Percentiles rank a stretch among this genome's conserved stretches.
Evolutionary conservation across 2,329 filamentous ascomycete species (phyloP).

Genomic region (Thielaviopsis punctulata): DNA sequence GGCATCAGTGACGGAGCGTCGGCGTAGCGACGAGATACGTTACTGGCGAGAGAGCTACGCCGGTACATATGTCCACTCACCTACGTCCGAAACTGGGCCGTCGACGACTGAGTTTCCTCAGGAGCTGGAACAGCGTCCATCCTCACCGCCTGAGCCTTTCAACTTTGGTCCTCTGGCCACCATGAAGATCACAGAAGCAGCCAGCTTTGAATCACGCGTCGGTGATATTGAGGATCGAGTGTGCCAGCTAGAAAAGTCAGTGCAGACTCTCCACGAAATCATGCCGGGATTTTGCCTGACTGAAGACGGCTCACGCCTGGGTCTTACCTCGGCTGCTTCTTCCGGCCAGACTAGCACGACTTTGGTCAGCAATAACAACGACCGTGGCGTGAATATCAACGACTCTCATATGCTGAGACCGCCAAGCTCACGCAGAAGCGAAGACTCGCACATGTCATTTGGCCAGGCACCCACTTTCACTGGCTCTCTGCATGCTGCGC

Average conservation of each 20-base stretch:
- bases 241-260: constrained; percentile 33
- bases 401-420: constrained; percentile 1
- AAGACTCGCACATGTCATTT: constrained; percentile 26
- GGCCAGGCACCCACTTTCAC: constrained; percentile 29
- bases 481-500: constrained; percentile 24
- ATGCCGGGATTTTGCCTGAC: constrained; percentile 24
- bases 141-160: constrained; percentile 32
- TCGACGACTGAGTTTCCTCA: constrained; percentile 19
- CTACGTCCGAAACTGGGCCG: constrained; percentile 23
- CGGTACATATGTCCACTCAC: constrained; percentile 29
- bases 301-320: background rate
- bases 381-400: background rate
- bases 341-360: background rate
- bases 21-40: constrained; percentile 45
- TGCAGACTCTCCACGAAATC: constrained; percentile 31
- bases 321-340: background rate
- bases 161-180: constrained; percentile 32
- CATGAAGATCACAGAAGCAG: constrained; percentile 41
- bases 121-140: constrained; percentile 18
- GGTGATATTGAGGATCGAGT: constrained; percentile 33
- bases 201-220: constrained; percentile 36
- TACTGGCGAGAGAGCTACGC: constrained; percentile 47
- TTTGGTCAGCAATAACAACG: background rate
- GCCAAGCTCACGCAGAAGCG: constrained; percentile 10
- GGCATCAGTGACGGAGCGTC: constrained; percentile 19